Evolutionary conservation across 139 green algal genomes (phyloP).

Genomic region (Picochlorum sp.): DNA sequence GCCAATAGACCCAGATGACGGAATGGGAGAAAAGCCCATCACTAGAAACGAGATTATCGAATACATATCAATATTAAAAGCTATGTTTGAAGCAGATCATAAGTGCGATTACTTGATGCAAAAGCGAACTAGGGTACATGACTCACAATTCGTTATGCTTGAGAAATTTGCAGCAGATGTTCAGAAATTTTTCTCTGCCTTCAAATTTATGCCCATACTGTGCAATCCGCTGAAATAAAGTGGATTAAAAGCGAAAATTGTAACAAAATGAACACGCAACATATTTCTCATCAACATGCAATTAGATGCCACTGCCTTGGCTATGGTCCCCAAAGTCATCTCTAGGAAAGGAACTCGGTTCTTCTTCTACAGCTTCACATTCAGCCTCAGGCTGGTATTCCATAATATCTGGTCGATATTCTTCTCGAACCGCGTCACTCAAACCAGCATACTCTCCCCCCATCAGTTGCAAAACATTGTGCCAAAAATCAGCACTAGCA

Average conservation of each 20-base stretch:
- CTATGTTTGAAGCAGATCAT: background rate
- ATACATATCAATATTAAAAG: background rate
- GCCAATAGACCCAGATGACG: background rate
- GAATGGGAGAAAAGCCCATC: background rate
- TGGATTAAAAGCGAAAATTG: background rate
- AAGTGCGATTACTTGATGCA: background rate
- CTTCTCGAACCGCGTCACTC: slow-evolving; percentile 7
- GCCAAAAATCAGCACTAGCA: slow-evolving; percentile 1
- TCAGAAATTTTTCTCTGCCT: background rate
- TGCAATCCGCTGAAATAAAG: background rate
- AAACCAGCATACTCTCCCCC: slow-evolving; percentile 20
- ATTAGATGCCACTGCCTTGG: slow-evolving; percentile 4
- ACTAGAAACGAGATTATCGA: slow-evolving; percentile 8
- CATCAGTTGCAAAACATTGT: slow-evolving; percentile 13
- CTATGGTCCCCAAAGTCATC: background rate
- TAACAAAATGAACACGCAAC: too few relatives aligned
- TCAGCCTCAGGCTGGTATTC: background rate
- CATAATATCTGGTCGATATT: slow-evolving; percentile 9
- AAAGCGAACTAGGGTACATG: background rate
- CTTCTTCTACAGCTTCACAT: background rate
- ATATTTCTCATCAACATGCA: too few relatives aligned
- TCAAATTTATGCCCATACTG: background rate
- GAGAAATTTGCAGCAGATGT: slow-evolving; percentile 8
- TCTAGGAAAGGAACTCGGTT: background rate
- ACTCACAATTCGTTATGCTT: slow-evolving; percentile 1